A percentile compares a stretch with the other conserved stretches of the same genome.
Evolutionary conservation across 2,329 filamentous ascomycete genomes (phyloP).

Genomic region (Verticillium isaacii): DNA sequence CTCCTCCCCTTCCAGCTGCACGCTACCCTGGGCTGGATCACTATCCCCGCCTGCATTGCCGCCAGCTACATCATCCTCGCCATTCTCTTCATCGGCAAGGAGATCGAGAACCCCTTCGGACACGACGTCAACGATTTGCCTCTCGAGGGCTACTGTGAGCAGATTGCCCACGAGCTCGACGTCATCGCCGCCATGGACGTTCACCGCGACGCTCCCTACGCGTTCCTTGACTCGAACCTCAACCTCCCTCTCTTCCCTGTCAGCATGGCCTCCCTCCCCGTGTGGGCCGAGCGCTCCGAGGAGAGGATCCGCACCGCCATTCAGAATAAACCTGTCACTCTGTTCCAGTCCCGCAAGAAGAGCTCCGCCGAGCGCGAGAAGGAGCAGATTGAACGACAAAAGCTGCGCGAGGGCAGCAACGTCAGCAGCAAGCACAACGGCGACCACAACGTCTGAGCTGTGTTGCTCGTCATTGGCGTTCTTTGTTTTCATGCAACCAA

Average conservation of each 20-base stretch:
- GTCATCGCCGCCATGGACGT: constrained; percentile 48
- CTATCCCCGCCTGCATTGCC: constrained; percentile 69
- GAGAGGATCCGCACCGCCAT: constrained; percentile 31
- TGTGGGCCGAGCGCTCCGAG: constrained; percentile 36
- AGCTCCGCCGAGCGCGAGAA: background rate
- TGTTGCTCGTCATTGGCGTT: background rate
- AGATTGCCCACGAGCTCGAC: constrained; percentile 70
- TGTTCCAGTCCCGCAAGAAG: constrained; percentile 14
- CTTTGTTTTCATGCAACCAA: background rate
- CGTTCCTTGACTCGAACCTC: constrained; percentile 28
- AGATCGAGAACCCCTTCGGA: constrained; percentile 84
- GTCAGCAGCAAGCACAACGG: background rate
- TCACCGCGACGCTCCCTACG: constrained; percentile 18
- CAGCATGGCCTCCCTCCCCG: constrained; percentile 29
- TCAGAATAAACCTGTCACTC: constrained; percentile 29
- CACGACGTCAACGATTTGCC: constrained; percentile 79
- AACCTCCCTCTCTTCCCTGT: constrained; percentile 57
- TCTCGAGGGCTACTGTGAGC: constrained; percentile 70
- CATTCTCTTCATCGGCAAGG: constrained; percentile 67
- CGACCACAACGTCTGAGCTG: background rate
- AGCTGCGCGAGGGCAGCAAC: background rate
- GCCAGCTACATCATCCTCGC: constrained; percentile 81
- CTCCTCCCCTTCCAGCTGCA: constrained; percentile 79
- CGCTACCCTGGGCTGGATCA: constrained; percentile 60
- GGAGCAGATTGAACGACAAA: background rate